Percentiles rank a stretch among this genome's conserved stretches.
Evolutionary conservation across 177 flowering plant genomes (phyloP).

Genomic region (Tripterygium wilfordii): DNA sequence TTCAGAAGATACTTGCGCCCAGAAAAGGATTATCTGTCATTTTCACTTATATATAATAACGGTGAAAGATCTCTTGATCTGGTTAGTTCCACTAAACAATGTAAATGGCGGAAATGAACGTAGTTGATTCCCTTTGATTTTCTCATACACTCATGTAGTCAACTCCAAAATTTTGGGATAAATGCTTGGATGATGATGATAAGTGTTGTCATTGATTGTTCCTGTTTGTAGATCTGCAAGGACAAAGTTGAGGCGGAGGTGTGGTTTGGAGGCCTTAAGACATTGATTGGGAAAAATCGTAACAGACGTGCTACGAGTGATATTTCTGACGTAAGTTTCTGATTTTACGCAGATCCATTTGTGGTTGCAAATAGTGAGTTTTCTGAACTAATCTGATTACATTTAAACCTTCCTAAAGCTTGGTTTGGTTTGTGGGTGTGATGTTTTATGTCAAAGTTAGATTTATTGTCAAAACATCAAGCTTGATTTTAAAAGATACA

Average conservation of each 20-base stretch:
- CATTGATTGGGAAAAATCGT: conserved; percentile 46
- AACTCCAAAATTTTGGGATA: too few species aligned
- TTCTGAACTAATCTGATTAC: too few species aligned
- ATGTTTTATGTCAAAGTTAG: too few species aligned
- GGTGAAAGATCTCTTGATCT: conserved; percentile 83
- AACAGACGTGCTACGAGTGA: conserved; percentile 60
- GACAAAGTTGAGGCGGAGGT: conserved; percentile 78
- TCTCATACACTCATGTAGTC: not conserved
- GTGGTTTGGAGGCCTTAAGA: conserved; percentile 76
- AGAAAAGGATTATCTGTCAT: conserved; percentile 81
- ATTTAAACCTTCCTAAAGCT: too few species aligned
- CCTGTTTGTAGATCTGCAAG: conserved; percentile 64
- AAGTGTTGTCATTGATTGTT: conserved; percentile 1
- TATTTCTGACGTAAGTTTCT: conserved; percentile 49
- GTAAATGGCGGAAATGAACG: conserved; percentile 8
- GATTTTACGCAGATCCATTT: not conserved
- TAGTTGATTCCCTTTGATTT: conserved; percentile 1
- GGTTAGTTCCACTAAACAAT: conserved; percentile 38
- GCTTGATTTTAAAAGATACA: too few species aligned
- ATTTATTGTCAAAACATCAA: too few species aligned
- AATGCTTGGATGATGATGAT: conserved; percentile 9
- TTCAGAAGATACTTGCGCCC: conserved; percentile 71
- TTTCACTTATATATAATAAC: conserved; percentile 77
- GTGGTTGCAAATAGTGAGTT: too few species aligned
- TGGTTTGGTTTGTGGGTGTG: too few species aligned